Evolutionary conservation across 2,329 filamentous ascomycete species (phyloP).

Genomic region (Cercospora canescens): DNA sequence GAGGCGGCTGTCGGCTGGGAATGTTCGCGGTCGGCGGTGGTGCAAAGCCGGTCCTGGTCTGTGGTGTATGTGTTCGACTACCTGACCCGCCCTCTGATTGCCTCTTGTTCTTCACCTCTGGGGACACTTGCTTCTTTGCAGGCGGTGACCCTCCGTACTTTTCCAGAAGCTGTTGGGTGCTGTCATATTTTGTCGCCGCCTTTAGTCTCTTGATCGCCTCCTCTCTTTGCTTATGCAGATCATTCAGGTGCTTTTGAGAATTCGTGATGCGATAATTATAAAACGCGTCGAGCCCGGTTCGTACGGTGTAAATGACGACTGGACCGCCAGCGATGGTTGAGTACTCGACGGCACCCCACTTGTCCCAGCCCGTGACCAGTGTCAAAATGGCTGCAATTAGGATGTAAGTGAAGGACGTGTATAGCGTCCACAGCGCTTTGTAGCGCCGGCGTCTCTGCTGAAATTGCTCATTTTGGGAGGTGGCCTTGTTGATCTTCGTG

Average conservation of each 20-base stretch:
- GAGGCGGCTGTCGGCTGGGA: conserved; percentile 37
- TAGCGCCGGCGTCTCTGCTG: conserved; percentile 73
- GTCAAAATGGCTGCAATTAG: conserved; percentile 79
- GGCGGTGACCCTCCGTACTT: conserved; percentile 77
- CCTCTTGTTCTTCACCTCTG: conserved; percentile 39
- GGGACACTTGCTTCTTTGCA: conserved; percentile 32
- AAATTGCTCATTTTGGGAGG: conserved; percentile 70
- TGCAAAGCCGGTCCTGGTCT: conserved; percentile 57
- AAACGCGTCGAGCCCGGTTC: conserved; percentile 65
- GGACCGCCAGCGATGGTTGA: conserved; percentile 76
- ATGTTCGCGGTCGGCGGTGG: conserved; percentile 69
- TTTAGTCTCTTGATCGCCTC: conserved; percentile 93
- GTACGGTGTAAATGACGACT: conserved; percentile 68
- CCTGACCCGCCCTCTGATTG: conserved; percentile 23
- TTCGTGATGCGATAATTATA: conserved; percentile 80
- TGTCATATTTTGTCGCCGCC: conserved; percentile 92
- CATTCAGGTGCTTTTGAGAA: conserved; percentile 68
- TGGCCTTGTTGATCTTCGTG: conserved; percentile 75
- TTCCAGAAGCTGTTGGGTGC: conserved; percentile 86
- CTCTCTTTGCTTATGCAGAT: conserved; percentile 74
- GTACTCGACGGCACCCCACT: conserved; percentile 77
- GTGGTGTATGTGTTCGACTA: conserved; percentile 30
- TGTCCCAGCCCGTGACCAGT: conserved; percentile 80
- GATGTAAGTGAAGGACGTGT: conserved; percentile 86
- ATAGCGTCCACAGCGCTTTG: conserved; percentile 86